Evolutionary conservation across 441 rosid genomes (phyloP), one percentile per base, ranked within the genome.

Genomic region (Adansonia rubrostipa): DNA sequence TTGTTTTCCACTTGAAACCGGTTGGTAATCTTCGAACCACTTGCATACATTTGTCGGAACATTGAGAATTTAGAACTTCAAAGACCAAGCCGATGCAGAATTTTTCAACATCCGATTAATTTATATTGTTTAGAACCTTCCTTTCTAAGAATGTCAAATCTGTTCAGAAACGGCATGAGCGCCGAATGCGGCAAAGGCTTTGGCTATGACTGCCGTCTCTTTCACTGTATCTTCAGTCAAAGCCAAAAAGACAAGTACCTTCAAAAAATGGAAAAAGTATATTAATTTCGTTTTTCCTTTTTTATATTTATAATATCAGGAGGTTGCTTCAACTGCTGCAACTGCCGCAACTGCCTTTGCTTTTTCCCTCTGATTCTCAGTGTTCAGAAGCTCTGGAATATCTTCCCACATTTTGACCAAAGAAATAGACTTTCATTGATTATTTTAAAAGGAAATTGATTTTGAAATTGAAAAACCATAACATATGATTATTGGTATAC

Each of bases 21-120:
- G 95, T 85, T 92, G 96, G 78, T 93, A 95, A 87, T 93, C 98
- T 83, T 87, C 89, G 85, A 93, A 93, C 99, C 99, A 95, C 76
- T 91, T 93, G 47, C 99, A 95, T 40, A 62, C 93, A 78, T 88
- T 92, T 79, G 92, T 82, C 0, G 98, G 98, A 62, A 91, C 98
- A 98, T 96, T 80, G 54, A 73, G n/a, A 40, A 47, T 42, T 56
- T 56, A 45, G 50, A 33, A 51, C 9, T 57, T 77, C 24, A 36
- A 40, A 48, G 54, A 51, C 72, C 50, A 70, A 65, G 71, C 3
- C 3, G 13, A 64, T 28, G 19, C 4, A 20, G 33, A 22, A 45
- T 36, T 68, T 54, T 36, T 15, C 20, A 42, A 67, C 57, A 47
- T 45, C 69, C 24, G 36, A 48, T 36, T 71, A 58, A 79, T 69